Percentiles rank a stretch among this genome's conserved stretches.
Evolutionary conservation across 2,329 filamentous ascomycete species (phyloP).

Genomic region (Aspergillus sojae): DNA sequence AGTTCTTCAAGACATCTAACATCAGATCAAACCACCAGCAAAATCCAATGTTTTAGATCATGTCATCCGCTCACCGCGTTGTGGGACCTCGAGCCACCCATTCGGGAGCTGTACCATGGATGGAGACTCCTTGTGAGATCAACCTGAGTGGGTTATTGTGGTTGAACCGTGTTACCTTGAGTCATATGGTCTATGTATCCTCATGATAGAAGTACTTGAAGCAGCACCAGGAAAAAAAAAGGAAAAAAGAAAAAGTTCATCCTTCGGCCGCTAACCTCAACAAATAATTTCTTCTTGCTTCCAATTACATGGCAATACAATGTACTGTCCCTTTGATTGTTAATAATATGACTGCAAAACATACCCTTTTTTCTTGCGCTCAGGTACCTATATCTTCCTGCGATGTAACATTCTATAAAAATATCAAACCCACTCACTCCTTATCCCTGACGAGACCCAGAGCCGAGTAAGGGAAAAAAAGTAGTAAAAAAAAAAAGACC

Average conservation of each 20-base stretch:
- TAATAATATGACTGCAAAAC: background rate
- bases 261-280: background rate
- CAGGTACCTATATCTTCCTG: background rate
- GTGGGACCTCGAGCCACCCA: slow-evolving; percentile 16
- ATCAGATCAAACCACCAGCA: background rate
- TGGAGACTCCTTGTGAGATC: background rate
- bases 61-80: slow-evolving; percentile 19
- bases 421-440: background rate
- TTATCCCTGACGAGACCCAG: background rate
- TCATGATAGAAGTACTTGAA: background rate
- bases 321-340: background rate
- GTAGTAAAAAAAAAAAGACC: background rate
- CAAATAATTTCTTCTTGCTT: background rate
- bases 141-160: background rate
- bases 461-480: background rate
- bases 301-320: background rate
- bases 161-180: slow-evolving; percentile 2
- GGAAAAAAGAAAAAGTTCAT: background rate
- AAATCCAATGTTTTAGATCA: slow-evolving; percentile 7
- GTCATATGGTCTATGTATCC: slow-evolving; percentile 1
- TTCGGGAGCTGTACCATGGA: slow-evolving; percentile 15
- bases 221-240: background rate
- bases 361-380: background rate
- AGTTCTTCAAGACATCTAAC: background rate
- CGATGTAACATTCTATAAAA: background rate